Conservation (phyloP, 192 early-diverging fungal species). For the Coemansia sp. region DNA sequence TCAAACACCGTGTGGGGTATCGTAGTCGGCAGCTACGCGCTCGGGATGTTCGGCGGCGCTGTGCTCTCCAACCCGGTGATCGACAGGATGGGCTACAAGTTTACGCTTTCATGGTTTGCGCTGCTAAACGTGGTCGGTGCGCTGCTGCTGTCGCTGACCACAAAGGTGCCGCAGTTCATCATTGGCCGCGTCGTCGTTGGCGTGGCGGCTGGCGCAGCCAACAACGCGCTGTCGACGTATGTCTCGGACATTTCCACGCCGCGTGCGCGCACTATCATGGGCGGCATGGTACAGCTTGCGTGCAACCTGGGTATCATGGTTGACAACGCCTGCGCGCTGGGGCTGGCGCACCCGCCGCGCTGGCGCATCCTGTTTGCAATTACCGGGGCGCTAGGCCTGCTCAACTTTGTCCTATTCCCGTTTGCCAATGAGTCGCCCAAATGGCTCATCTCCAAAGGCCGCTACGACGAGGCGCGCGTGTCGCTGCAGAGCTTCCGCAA, state of each 20-base stretch:
- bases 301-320: constrained; percentile 79
- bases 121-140: constrained; percentile 66
- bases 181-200: constrained; percentile 76
- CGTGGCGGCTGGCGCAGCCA: constrained; percentile 66
- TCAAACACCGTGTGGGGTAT: constrained; percentile 58
- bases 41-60: constrained; percentile 70
- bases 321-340: constrained; percentile 63
- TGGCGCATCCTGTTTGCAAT: constrained; percentile 75
- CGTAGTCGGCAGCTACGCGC: constrained; percentile 57
- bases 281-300: constrained; percentile 71
- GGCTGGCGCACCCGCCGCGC: constrained; percentile 57
- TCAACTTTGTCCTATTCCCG: constrained; percentile 60
- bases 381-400: constrained; percentile 58
- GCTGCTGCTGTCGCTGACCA: constrained; percentile 62
- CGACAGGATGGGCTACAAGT: constrained; percentile 63
- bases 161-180: constrained; percentile 62
- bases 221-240: constrained; percentile 65
- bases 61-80: constrained; percentile 65
- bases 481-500: constrained; percentile 58
- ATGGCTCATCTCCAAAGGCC: constrained; percentile 64
- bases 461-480: constrained; percentile 58
- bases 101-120: constrained; percentile 66
- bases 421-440: constrained; percentile 77
- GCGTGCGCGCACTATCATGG: constrained; percentile 65
- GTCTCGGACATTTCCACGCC: constrained; percentile 79